Evolutionary conservation across 306 rosid genomes (phyloP), one percentile per base, ranked within the genome.

Genomic region (Cicer bijugum): DNA sequence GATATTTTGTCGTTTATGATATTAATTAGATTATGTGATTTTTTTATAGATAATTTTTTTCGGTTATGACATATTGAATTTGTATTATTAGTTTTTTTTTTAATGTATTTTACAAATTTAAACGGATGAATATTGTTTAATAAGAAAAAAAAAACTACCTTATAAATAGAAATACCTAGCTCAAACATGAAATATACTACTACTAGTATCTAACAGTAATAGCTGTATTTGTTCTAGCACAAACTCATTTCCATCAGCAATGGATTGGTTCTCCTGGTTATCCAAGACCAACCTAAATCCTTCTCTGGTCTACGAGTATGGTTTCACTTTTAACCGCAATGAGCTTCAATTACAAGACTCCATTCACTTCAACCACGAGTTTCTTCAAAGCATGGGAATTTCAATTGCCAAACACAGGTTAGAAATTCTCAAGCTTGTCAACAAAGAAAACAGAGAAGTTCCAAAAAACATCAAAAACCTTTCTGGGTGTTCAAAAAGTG

Each of bases 241-340:
- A 67, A 28, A 60, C 38, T 45, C 40, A 23, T 50, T 73, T 3
- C 8, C 15, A 17, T 19, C 66, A 62, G 12, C 81, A 53, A 93
- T 93, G 98, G 97, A 91, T 69, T 94, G 98, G 98, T 94, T 91
- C 83, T 81, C 97, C 6, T 94, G 97, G 98, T 71, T 94, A 8
- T 91, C 97, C 47, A 84, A 82, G 72, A 86, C 90, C 38, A 75
- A 68, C 74, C 89, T 91, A 1, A 91, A 91, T 1, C 89, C 97
- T 0, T 84, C 89, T 6, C 85, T 86, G 0, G 68, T 85, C 71
- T 89, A 89, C 10, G 89, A 91, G 12, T 91, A 94, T n/a, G 89
- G 98, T 28, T 83, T 91, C 6, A 66, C 80, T 45, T 88, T 94
- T 4, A 77, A 89, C 0, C 85, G 90, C 50, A 91, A 91, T 40